These are phyloP conservation scores for Cyberlindnera mrakii DNA, from an alignment of 805 yeast species.

Conservation along the genomic window DNA sequence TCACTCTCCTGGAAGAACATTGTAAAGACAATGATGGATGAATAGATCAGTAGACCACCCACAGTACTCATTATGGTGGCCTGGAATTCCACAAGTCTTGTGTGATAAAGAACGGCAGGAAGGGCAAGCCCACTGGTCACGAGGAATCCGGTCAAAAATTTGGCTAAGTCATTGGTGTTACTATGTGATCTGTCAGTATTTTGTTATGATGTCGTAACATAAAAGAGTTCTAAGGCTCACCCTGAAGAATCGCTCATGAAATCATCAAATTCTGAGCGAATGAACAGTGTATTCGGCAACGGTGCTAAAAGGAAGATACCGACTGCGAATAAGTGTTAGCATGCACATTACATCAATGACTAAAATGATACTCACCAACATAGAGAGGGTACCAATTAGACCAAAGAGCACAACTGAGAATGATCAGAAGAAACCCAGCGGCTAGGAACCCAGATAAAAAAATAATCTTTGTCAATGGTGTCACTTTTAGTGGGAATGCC, in stretches of 20 bases:
- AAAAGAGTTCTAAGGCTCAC: slow-evolving; percentile 18
- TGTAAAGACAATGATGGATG: slow-evolving; percentile 77
- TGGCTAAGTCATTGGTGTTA: slow-evolving; percentile 67
- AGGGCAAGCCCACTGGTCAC: slow-evolving; percentile 69
- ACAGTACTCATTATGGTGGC: slow-evolving; percentile 72
- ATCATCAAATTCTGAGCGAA: slow-evolving; percentile 41
- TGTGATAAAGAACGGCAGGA: slow-evolving; percentile 75
- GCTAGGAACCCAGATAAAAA: slow-evolving; percentile 75
- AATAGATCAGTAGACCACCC: slow-evolving; percentile 83
- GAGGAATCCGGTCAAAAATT: slow-evolving; percentile 71
- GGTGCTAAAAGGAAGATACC: slow-evolving; percentile 67
- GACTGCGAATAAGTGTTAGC: slow-evolving; percentile 21
- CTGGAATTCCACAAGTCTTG: slow-evolving; percentile 56
- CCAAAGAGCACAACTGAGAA: slow-evolving; percentile 81
- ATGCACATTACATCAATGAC: background rate
- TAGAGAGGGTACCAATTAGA: slow-evolving; percentile 89
- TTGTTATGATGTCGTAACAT: background rate
- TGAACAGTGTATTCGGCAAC: slow-evolving; percentile 58
- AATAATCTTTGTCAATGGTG: slow-evolving; percentile 74
- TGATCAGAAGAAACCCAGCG: slow-evolving; percentile 82
- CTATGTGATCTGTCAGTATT: slow-evolving; percentile 18
- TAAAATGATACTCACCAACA: slow-evolving; percentile 39
- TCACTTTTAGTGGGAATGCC: slow-evolving; percentile 18
- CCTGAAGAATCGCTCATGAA: slow-evolving; percentile 53
- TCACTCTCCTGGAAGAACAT: slow-evolving; percentile 56